These are phyloP conservation scores for Calendula officinalis DNA, from an alignment of 129 eudicot genomes.

Conservation along the genomic window DNA sequence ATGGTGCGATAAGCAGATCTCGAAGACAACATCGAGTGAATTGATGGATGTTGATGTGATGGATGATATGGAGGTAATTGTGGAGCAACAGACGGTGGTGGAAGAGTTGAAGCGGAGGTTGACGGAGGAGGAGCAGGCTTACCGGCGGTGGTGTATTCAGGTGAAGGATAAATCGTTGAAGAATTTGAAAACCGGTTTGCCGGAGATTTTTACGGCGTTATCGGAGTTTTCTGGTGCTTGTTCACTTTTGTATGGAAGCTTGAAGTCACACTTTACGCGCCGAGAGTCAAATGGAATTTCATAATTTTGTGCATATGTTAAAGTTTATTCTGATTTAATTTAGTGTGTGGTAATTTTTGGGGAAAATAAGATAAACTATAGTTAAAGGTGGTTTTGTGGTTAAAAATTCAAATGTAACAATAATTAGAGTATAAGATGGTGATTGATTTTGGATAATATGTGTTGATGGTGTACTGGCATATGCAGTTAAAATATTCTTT, in stretches of 20 bases:
- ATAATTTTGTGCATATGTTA: too few species aligned
- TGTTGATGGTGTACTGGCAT: too few species aligned
- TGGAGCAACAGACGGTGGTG: constrained; percentile 41
- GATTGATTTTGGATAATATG: too few species aligned
- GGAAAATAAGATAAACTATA: too few species aligned
- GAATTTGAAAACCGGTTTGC: constrained; percentile 52
- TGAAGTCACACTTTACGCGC: constrained; percentile 38
- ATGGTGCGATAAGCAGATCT: constrained; percentile 58
- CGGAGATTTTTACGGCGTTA: constrained; percentile 53
- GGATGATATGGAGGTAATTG: constrained; percentile 45
- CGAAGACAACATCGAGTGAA: constrained; percentile 36
- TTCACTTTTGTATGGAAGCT: constrained; percentile 51
- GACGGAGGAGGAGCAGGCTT: constrained; percentile 58
- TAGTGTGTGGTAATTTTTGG: not conserved
- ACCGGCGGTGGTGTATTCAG: constrained; percentile 38
- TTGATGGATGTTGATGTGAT: constrained; percentile 49
- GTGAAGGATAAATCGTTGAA: constrained; percentile 58
- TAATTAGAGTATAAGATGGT: too few species aligned
- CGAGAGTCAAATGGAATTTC: constrained; percentile 28
- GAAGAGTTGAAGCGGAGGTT: constrained; percentile 45
- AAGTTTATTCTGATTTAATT: too few species aligned
- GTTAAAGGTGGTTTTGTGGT: too few species aligned
- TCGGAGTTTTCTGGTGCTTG: constrained; percentile 49
- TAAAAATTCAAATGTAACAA: too few species aligned
- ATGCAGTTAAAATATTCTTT: too few species aligned